These are phyloP conservation scores for Filobasidium uniguttulatum DNA, from an alignment of 1,284 basidiomycete genomes.

Conservation along the genomic window DNA sequence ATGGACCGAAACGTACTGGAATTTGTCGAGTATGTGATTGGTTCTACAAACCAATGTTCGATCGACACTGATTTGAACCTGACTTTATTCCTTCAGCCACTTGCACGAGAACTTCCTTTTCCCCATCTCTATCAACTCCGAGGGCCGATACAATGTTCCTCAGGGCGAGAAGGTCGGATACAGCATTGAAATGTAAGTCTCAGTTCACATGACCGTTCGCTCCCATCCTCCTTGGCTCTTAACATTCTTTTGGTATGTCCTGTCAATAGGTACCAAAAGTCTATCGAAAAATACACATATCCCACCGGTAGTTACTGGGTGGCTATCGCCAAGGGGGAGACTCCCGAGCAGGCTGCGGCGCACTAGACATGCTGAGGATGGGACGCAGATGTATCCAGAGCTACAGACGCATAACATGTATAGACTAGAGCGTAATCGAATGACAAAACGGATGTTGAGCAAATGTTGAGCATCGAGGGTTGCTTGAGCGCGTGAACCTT, in stretches of 20 bases:
- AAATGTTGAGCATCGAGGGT: no score
- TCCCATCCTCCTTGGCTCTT: not conserved
- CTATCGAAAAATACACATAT: constrained; percentile 36
- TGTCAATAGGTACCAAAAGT: constrained; percentile 28
- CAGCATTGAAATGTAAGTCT: constrained; percentile 35
- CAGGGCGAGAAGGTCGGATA: constrained; percentile 37
- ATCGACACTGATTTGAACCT: not conserved
- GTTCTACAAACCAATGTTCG: not conserved
- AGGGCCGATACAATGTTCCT: constrained; percentile 46
- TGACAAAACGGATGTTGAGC: no score
- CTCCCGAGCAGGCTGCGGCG: no score
- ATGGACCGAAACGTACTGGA: constrained; percentile 89
- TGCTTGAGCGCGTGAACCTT: no score
- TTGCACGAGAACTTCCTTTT: constrained; percentile 84
- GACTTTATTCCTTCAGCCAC: constrained; percentile 50
- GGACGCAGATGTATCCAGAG: no score
- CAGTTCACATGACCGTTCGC: no score
- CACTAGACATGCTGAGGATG: no score
- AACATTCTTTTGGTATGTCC: no score
- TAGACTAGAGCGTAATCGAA: no score
- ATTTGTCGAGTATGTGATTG: constrained; percentile 35
- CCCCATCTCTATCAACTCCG: constrained; percentile 73
- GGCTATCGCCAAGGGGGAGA: constrained; percentile 26
- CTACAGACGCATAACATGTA: no score
- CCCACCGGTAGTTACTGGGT: constrained; percentile 40